Evolutionary conservation across 495 filamentous ascomycete genomes (phyloP), one percentile per base, ranked within the genome.

Genomic region (Neurospora intermedia): DNA sequence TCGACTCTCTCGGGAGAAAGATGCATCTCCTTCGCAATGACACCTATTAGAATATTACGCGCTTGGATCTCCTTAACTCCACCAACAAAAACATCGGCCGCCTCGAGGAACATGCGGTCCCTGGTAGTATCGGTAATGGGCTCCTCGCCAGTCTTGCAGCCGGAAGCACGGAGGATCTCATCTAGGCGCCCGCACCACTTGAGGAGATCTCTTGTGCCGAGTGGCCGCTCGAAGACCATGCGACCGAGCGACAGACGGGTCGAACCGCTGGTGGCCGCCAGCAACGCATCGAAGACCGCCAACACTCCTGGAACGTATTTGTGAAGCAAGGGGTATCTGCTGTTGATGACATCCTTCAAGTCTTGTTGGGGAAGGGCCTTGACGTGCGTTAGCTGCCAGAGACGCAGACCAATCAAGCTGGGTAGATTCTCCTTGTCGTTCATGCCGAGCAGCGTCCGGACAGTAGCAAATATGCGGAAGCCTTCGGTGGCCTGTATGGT

Each of bases 401-500:
- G 86, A 70, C 94, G 88, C 75, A 89, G 85, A 31, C 96, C 95
- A 43, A 98, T 88, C n/a, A 88, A 73, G 70, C 77, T 83, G 15
- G 86, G 87, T 39, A 86, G 76, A 69, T 81, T 88, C 77, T 94
- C 91, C 71, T 90, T 86, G 13, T 93, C 93, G 70, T 87, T 86
- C 73, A 89, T 87, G 70, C 92, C 93, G 70, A 89, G 84, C 2
- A 89, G 89, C 13, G 91, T 94, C 69, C 95, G 90, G 79, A 97
- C 91, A 1, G 94, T 97, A 2, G 94, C 94, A 76, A 99, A 92
- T 35, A 99, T 90, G 69, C 90, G 89, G 78, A 98, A 99, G 0
- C 93, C 94, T 42, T 87, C 86, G 0, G 92, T 87, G 71, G 94
- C 95, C 78, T 90, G 89, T 31, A 98, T 89, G 18, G 85, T 90